Evolutionary conservation across 2,329 filamentous ascomycete species (phyloP).

Genomic region (Aspergillus thermomutatus): DNA sequence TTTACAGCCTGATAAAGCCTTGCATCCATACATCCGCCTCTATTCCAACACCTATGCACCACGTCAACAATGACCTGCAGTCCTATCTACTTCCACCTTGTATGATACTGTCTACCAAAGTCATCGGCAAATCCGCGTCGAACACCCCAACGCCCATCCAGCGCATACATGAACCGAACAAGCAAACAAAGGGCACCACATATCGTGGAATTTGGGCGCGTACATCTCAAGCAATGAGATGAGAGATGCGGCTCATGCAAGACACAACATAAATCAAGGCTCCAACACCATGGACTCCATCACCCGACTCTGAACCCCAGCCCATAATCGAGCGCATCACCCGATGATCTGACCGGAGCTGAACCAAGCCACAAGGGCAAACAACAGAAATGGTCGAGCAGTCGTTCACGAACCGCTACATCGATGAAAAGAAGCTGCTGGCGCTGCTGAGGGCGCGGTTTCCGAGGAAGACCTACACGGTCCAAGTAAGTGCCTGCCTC

Average conservation of each 20-base stretch:
- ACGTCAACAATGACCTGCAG: too few relatives aligned
- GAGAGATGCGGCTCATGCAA: background rate
- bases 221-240: background rate
- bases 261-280: background rate
- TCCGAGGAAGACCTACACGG: background rate
- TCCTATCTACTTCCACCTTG: too few relatives aligned
- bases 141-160: too few relatives aligned
- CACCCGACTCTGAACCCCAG: too few relatives aligned
- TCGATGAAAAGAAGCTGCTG: background rate
- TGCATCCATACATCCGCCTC: too few relatives aligned
- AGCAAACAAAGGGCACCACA: too few relatives aligned
- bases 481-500: slow-evolving; percentile 3
- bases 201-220: too few relatives aligned
- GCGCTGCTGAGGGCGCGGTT: slow-evolving; percentile 2
- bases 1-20: too few relatives aligned
- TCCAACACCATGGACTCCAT: background rate
- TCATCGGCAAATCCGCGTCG: too few relatives aligned
- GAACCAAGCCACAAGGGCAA: background rate
- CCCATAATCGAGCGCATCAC: background rate
- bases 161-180: too few relatives aligned
- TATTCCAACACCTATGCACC: too few relatives aligned
- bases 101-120: too few relatives aligned
- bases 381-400: background rate
- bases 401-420: slow-evolving; percentile 3
- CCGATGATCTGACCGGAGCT: background rate